Percentiles rank a stretch among this genome's conserved stretches.
Evolutionary conservation across 768 basidiomycete genomes (phyloP).

Genomic region (Kondoa subrosea): DNA sequence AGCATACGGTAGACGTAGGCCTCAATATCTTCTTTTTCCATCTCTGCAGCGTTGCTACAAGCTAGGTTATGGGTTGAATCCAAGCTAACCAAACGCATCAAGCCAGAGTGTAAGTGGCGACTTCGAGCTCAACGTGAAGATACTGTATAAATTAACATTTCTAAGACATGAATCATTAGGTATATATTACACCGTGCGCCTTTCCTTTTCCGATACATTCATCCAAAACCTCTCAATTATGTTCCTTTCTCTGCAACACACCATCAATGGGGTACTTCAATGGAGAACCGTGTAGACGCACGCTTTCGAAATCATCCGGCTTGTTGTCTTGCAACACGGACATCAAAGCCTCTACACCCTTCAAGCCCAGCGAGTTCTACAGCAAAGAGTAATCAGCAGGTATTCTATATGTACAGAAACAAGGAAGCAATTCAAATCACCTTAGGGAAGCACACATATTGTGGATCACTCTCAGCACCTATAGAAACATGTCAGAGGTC

Average conservation of each 20-base stretch:
- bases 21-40: constrained; percentile 2
- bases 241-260: no score
- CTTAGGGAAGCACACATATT: constrained; percentile 31
- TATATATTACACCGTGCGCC: no score
- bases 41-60: neutral
- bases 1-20: neutral
- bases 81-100: no score
- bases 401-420: neutral
- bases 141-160: no score
- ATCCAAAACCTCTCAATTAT: no score
- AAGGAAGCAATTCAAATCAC: neutral
- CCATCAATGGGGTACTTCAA: no score
- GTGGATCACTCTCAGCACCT: constrained; percentile 11
- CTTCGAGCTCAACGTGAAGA: no score
- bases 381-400: neutral
- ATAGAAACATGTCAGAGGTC: no score
- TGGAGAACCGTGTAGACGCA: no score
- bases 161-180: no score
- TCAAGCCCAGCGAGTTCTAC: constrained; percentile 31
- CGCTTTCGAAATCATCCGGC: constrained; percentile 9
- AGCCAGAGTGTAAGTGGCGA: neutral
- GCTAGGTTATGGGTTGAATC: no score
- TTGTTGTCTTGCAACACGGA: constrained; percentile 31
- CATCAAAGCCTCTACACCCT: constrained; percentile 33
- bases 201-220: no score